phyloP scores from a whole-genome alignment of 164 flowering plant genomes.

The Liriodendron chinense region DNA sequence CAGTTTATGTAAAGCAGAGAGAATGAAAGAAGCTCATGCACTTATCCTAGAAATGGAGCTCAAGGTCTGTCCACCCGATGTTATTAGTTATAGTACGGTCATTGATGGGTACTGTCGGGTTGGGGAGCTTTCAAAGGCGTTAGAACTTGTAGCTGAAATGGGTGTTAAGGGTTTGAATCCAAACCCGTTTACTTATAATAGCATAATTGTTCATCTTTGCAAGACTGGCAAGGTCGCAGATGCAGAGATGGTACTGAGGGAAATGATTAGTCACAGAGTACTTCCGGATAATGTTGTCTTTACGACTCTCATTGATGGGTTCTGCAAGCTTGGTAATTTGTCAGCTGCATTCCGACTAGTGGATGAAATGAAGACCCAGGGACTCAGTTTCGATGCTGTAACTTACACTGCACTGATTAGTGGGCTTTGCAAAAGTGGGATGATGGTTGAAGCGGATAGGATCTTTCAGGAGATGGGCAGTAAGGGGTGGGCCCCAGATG shows the following conservation, averaged over 20 bases:
- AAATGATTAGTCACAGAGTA: slow-evolving; percentile 44
- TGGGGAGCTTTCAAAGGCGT: slow-evolving; percentile 40
- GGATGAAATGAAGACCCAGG: slow-evolving; percentile 39
- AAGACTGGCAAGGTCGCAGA: slow-evolving; percentile 34
- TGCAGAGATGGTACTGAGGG: slow-evolving; percentile 46
- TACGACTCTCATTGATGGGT: slow-evolving; percentile 49
- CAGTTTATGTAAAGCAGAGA: slow-evolving; percentile 19
- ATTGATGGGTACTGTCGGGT: slow-evolving; percentile 47
- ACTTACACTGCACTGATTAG: slow-evolving; percentile 49
- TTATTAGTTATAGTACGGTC: slow-evolving; percentile 34
- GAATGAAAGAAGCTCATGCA: slow-evolving; percentile 19
- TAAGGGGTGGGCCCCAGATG: slow-evolving; percentile 34
- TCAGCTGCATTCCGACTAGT: slow-evolving; percentile 41
- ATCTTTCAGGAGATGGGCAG: slow-evolving; percentile 48
- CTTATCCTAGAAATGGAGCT: slow-evolving; percentile 26
- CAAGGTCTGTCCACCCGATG: slow-evolving; percentile 25
- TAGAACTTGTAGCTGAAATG: slow-evolving; percentile 44
- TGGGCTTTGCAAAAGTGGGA: slow-evolving; percentile 52
- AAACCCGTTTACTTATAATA: slow-evolving; percentile 41
- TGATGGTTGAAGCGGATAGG: slow-evolving; percentile 45
- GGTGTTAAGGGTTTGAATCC: slow-evolving; percentile 39
- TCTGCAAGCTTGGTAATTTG: slow-evolving; percentile 41
- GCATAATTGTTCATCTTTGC: slow-evolving; percentile 39
- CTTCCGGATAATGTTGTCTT: slow-evolving; percentile 44
- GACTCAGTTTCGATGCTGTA: slow-evolving; percentile 36